Base-by-base conservation (phyloP, 305 asterid species). In the Fraxinus latifolia region DNA sequence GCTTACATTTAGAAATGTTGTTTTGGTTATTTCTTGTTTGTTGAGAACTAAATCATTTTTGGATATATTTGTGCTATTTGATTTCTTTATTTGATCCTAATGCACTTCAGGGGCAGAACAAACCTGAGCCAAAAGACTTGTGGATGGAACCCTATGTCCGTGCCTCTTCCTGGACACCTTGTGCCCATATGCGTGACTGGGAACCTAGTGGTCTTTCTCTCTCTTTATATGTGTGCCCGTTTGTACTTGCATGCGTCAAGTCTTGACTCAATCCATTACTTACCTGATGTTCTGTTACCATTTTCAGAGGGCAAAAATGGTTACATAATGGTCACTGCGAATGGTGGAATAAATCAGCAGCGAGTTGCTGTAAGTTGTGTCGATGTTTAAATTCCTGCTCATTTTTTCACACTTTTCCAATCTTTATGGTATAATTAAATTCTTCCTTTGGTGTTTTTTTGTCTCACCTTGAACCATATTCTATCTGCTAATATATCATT, bases 341-440 rank as follows among this genome's bases (percentile, higher is more conserved):
- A 96, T 90, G 99, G 99, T 76, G 99, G 99, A 77, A 92, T 94
- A 87, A 96, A 96, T 90, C 99, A 96, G 90, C 99, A 96, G 87
- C 90, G 99, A 86, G 99, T 96, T 84, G 99, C 99, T 84, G 98
- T 96, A 91, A 91, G 98, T 90, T 80, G 34, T 78, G 77, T 84
- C 82, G 70, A 70, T 80, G 33, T 71, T 79, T 23, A 42, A 79
- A 74, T 77, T 81, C 82, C 60, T 77, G 82, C 71, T 53, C 80
- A 23, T 32, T 53, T 1, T 77, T 83, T 74, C 36, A 65, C 44
- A 60, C 11, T 83, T 58, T 75, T 47, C 68, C 58, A 36, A 23
- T 50, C 67, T 81, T 21, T 19, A 44, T 80, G 78, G 74, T 71
- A 70, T 80, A 50, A 27, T 60, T 58, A 42, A 29, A 34, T 74